These are phyloP conservation scores for Plenodomus tracheiphilus DNA, from an alignment of 2,329 filamentous ascomycete genomes.

Conservation along the genomic window DNA sequence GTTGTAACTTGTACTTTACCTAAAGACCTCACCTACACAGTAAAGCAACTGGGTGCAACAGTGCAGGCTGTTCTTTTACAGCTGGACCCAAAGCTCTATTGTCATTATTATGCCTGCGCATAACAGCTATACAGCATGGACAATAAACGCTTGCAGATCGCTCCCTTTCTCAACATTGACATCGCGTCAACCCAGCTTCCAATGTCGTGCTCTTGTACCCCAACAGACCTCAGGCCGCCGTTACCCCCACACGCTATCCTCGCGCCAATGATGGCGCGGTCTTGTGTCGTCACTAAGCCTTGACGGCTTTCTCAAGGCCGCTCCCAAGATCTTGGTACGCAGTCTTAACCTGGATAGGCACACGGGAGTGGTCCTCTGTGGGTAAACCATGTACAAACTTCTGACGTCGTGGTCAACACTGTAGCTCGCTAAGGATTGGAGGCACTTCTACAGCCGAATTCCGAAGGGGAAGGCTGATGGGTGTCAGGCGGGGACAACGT, in stretches of 20 bases:
- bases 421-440: neutral
- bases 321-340: conserved; percentile 9
- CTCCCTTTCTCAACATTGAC: neutral
- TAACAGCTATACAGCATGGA: neutral
- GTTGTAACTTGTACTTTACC: too few relatives aligned
- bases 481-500: too few relatives aligned
- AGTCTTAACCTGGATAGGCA: conserved; percentile 1
- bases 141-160: neutral
- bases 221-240: conserved; percentile 1
- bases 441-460: neutral
- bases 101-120: too few relatives aligned
- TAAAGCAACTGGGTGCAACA: too few relatives aligned
- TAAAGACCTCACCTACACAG: too few relatives aligned
- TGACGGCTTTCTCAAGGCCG: conserved; percentile 5
- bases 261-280: conserved; percentile 20
- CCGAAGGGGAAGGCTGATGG: too few relatives aligned
- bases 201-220: conserved; percentile 25
- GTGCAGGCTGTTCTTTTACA: too few relatives aligned
- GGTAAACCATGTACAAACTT: neutral
- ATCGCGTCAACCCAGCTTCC: conserved; percentile 25
- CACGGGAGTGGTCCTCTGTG: conserved; percentile 1
- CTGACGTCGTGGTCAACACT: neutral
- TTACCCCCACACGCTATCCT: conserved; percentile 8
- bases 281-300: conserved; percentile 16
- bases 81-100: too few relatives aligned